phyloP scores from a whole-genome alignment of 139 green algal genomes.

The Dunaliella primolecta region DNA sequence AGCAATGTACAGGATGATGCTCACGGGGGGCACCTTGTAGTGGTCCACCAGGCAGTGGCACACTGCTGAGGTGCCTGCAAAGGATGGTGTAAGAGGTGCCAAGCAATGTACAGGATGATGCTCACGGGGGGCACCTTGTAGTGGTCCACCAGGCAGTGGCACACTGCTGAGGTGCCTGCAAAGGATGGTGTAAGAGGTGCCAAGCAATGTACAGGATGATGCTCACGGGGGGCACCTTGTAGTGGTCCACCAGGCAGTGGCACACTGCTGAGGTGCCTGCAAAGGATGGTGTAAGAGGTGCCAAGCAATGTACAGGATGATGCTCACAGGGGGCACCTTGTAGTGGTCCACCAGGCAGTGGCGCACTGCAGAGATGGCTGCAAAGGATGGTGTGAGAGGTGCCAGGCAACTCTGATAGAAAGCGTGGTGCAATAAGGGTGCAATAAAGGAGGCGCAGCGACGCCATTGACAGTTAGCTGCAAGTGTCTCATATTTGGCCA shows the following conservation, averaged over 20 bases:
- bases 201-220: conserved; percentile 90
- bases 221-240: conserved; percentile 25
- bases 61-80: conserved; percentile 57
- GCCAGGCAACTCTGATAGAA: too few relatives aligned
- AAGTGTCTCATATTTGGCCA: too few relatives aligned
- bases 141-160: conserved; percentile 35
- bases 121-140: conserved; percentile 27
- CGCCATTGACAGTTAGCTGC: too few relatives aligned
- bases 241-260: conserved; percentile 33
- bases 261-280: conserved; percentile 60
- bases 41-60: conserved; percentile 39
- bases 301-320: conserved; percentile 92
- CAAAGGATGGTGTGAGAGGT: too few relatives aligned
- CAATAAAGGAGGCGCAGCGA: too few relatives aligned
- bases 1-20: conserved; percentile 85
- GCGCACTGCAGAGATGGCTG: conserved; percentile 59
- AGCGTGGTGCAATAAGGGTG: too few relatives aligned
- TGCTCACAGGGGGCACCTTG: conserved; percentile 20
- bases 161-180: conserved; percentile 58
- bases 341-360: conserved; percentile 37
- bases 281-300: too few relatives aligned
- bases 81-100: too few relatives aligned
- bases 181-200: too few relatives aligned
- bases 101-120: conserved; percentile 87
- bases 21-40: conserved; percentile 27